These are phyloP conservation scores for Petunia axillaris DNA, from an alignment of 257 asterid species.

Conservation along the genomic window DNA sequence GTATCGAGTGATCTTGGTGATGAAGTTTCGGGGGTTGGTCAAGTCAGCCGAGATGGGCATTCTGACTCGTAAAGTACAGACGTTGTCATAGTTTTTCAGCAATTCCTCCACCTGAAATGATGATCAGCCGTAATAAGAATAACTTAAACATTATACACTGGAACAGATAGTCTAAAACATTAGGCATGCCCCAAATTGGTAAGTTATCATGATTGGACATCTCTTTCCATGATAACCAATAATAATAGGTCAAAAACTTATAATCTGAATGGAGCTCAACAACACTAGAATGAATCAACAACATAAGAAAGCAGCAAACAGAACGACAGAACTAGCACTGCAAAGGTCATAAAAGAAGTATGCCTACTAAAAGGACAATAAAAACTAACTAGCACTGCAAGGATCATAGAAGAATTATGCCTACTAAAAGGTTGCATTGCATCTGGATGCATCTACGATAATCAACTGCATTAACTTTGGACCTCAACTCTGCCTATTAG, in stretches of 20 bases:
- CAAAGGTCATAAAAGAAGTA: neutral
- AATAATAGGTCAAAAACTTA: neutral
- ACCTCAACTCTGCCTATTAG: neutral
- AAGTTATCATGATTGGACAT: neutral
- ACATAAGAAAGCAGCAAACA: neutral
- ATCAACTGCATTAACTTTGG: neutral
- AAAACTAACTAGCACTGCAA: neutral
- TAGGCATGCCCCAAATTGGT: neutral
- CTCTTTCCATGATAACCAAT: neutral
- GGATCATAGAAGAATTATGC: neutral
- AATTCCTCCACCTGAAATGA: conserved; percentile 74
- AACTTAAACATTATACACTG: no score
- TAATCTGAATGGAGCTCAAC: neutral
- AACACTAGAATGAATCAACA: neutral
- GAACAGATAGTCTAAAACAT: neutral
- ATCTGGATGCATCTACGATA: neutral
- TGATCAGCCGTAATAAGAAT: neutral
- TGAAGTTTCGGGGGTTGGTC: conserved; percentile 75
- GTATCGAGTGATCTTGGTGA: conserved; percentile 71
- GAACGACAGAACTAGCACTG: neutral
- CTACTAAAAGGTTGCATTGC: neutral
- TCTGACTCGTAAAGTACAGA: conserved; percentile 78
- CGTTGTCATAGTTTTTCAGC: conserved; percentile 72
- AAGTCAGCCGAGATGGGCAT: conserved; percentile 87
- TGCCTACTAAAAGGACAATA: neutral